Base-by-base conservation (phyloP, 164 flowering plant species). In the Dillenia suffruticosa region DNA sequence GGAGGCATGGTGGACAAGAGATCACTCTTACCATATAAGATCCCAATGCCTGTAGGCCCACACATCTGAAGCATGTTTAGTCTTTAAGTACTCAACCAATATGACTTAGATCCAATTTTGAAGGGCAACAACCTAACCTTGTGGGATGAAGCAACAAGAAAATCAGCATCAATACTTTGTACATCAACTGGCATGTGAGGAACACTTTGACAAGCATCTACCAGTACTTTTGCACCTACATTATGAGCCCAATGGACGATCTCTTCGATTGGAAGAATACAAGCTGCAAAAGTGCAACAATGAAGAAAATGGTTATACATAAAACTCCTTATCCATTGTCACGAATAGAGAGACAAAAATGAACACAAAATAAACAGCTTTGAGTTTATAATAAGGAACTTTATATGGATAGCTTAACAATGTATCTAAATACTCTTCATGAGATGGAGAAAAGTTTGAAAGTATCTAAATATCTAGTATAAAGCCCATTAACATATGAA, bases 11-110 rank as follows among this genome's bases (percentile, higher is more conserved):
- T 57, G 48, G 79, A 70, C 72, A 92, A 68, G 46, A 86, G 68
- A 59, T 85, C 85, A 32, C 79, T 73, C 74, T 90, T 92, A 9
- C 98, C 99, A 75, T 84, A 95, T 58, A 95, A 81, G 81, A 95
- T 90, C 61, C 99, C 99, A 64, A 92, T 68, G 83, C 98, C 98
- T 84, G 99, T 95, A 82, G 98, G 99, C 80, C 99, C 99, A 88
- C 96, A 92, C 99, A 95, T 95, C 99, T 94, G 98, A 89, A 82
- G 82, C 81, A 87, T 71, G 84, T 65, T 86, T 84, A 84, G 67
- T 77, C 44, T 77, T 80, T 72, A 69, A 75, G 40, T 32, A 5
- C 40, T 4, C 40, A 32, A 32, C 40, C 40, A 5, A 32, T 32
- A 32, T 4, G 40, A 32, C 40, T 32, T 32, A 5, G 40, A 32